Evolutionary conservation across 257 asterid species (phyloP).

Genomic region (Jacaranda copaia): DNA sequence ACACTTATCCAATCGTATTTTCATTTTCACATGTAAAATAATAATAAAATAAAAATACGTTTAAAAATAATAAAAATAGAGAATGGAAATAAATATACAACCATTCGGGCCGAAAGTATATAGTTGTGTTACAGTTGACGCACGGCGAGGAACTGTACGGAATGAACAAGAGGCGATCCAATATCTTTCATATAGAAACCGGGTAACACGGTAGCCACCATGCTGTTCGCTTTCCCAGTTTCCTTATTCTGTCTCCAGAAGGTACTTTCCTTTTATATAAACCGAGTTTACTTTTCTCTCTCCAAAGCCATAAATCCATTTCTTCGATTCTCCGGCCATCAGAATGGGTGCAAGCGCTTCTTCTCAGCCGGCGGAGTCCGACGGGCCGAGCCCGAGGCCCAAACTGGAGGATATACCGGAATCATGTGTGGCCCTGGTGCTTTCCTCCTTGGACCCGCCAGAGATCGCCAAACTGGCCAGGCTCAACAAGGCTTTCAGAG

Average conservation of each 20-base stretch:
- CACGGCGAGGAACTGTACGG: slow-evolving; percentile 27
- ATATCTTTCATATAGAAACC: slow-evolving; percentile 5
- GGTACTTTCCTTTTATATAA: neutral
- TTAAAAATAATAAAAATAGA: too few species aligned
- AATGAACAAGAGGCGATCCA: neutral
- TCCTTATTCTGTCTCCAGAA: neutral
- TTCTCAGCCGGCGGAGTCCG: slow-evolving; percentile 40
- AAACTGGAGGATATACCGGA: slow-evolving; percentile 85
- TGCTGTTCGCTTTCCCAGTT: neutral
- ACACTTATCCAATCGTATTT: too few species aligned
- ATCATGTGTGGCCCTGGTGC: slow-evolving; percentile 70
- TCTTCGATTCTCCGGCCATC: slow-evolving; percentile 23
- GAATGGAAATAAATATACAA: too few species aligned
- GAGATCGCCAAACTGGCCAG: slow-evolving; percentile 81
- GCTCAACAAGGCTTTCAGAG: slow-evolving; percentile 65
- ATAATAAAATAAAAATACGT: too few species aligned
- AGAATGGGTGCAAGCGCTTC: slow-evolving; percentile 76
- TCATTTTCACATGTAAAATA: too few species aligned
- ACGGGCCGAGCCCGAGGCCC: slow-evolving; percentile 44
- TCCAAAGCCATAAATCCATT: neutral
- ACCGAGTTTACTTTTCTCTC: slow-evolving; percentile 20
- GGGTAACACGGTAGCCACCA: slow-evolving; percentile 9
- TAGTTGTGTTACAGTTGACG: too few species aligned
- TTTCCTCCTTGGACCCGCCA: slow-evolving; percentile 75
- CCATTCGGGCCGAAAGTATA: too few species aligned